Evolutionary conservation across 345 rosid genomes (phyloP), one percentile per base, ranked within the genome.

Genomic region (Sapria himalayana): DNA sequence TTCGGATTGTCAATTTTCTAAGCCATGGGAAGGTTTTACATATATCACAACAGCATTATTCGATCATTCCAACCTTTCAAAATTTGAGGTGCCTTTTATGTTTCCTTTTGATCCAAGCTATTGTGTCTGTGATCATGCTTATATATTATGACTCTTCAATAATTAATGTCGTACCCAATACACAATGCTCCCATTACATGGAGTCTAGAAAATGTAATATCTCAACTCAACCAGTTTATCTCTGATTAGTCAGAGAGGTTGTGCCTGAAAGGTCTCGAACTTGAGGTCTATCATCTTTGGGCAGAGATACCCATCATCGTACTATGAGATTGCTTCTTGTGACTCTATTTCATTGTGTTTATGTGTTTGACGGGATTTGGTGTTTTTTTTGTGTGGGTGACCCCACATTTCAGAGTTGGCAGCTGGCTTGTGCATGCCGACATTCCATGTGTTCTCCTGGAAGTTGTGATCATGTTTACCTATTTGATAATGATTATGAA

Each of bases 391-490:
- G 19, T 13, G 20, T 43, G 9, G 17, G 40, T 22, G 14, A 7
- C 33, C 18, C 31, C 27, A 10, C n/a, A 10, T 52, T 61, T 55
- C 65, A 84, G 99, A 62, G 67, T 44, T 54, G 71, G 71, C 79
- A 80, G 45, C 58, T 80, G 51, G 71, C 72, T 14, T 91, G 93
- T 60, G 52, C 64, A 43, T 91, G 99, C 59, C 43, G 63, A 11
- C 39, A 67, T 48, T 56, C 81, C 41, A 34, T 56, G 14, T 91
- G 99, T 62, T 50, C 43, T 41, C 74, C 92, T 52, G 69, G 55
- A 59, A 63, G 67, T 29, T 91, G 99, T 64, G 82, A 73, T 60
- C 99, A 80, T 11, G 80, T 80, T n/a, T 84, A 91, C 73, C 96
- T 84, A 51, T 91, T 84, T 17, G 74, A 60, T 51, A 66, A 62